Conservation (phyloP, 805 yeast species). For the Candida taoyuanica region DNA sequence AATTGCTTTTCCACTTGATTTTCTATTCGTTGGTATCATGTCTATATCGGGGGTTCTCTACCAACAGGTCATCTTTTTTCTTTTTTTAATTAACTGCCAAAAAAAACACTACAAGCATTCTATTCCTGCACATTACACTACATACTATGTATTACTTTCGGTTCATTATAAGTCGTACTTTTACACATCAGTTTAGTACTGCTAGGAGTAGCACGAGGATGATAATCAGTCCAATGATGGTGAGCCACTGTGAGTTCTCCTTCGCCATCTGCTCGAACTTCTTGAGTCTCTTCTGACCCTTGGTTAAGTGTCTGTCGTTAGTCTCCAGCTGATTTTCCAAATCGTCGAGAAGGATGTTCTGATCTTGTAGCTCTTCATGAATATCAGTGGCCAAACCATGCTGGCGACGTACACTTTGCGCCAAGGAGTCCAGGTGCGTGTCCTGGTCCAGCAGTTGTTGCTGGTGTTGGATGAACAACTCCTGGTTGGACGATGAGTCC, state of each 20-base stretch:
- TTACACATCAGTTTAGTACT: conserved; percentile 24
- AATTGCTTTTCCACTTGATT: neutral
- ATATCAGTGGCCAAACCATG: conserved; percentile 43
- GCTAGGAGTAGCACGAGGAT: conserved; percentile 41
- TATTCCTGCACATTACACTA: too few relatives aligned
- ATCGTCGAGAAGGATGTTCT: conserved; percentile 45
- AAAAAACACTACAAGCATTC: too few relatives aligned
- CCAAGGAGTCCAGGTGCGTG: conserved; percentile 34
- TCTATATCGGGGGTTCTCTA: neutral
- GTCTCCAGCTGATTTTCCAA: conserved; percentile 43
- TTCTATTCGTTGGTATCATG: neutral
- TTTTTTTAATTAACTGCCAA: neutral
- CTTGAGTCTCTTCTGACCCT: conserved; percentile 38
- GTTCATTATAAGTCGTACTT: neutral
- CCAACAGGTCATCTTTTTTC: neutral
- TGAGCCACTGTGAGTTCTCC: conserved; percentile 47
- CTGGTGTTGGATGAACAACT: conserved; percentile 39
- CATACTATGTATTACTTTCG: too few relatives aligned
- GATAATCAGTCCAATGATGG: conserved; percentile 40
- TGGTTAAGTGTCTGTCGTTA: conserved; percentile 36
- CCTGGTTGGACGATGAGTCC: conserved; percentile 30
- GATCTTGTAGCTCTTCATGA: conserved; percentile 43
- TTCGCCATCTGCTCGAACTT: conserved; percentile 37
- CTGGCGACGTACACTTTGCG: conserved; percentile 41
- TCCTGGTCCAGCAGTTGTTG: conserved; percentile 47